Base-by-base conservation (phyloP, 208 protist genomes). In the Acanthamoeba triangularis region DNA sequence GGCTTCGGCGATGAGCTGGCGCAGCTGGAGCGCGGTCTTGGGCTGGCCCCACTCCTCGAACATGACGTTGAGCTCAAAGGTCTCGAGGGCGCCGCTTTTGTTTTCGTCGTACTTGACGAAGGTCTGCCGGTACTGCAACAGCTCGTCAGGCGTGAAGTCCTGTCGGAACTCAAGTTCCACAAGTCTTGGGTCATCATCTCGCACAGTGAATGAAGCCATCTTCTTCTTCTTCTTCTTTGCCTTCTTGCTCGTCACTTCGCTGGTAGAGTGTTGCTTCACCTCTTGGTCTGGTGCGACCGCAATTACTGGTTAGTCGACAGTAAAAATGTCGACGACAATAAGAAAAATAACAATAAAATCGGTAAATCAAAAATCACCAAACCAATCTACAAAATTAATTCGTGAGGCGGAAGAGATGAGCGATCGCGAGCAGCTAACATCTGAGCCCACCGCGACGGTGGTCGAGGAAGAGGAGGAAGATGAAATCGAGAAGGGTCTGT, bases 61-160 rank as follows among this genome's bases (percentile, higher is more conserved):
- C 72, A 80, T 37, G 72, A 80, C 72, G 72, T 80, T 80, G 72
- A 80, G 72, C 72, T 80, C 72, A 20, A 80, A 80, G n/a, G 41
- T 37, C 72, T 80, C 72, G 23, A 80, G 72, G 16, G 30, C 72
- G n/a, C 72, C 72, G 72, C 72, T 80, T 13, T 80, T 37, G 72
- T 80, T 80, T 7, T 10, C 72, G 72, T 80, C 72, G 30, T 80
- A 80, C 72, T 80, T 80, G 16, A 52, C 37, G 72, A 80, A 80
- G 13, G 72, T 80, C 72, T 80, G 23, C 7, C 72, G 72, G n/a
- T 44, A 80, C 30, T 80, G 72, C 20, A 13, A 3, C 5, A 80
- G 72, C 72, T 80, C 72, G 16, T 80, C 72, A 0, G n/a, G 37
- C 72, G 72, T 52, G 23, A 80, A 80, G 72, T 80, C 72, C 13